phyloP scores from a whole-genome alignment of 495 filamentous ascomycete species.

The Rostrohypoxylon terebratum region DNA sequence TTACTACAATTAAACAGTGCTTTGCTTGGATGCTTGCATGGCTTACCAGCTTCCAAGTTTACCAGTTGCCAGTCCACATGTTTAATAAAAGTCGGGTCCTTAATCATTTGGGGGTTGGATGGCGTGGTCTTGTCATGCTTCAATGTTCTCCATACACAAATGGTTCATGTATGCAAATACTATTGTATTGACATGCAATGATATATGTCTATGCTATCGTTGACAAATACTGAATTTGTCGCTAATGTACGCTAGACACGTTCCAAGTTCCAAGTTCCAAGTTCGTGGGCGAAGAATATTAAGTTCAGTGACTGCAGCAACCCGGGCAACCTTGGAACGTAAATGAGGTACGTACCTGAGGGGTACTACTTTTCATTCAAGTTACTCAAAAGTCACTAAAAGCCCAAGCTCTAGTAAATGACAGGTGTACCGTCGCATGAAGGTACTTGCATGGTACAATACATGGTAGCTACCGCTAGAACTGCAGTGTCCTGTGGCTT shows the following conservation, averaged over 20 bases:
- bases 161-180: background rate
- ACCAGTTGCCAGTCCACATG: conserved; percentile 2
- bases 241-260: conserved; percentile 22
- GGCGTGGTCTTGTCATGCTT: conserved; percentile 1
- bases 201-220: background rate
- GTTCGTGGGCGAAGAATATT: conserved; percentile 26
- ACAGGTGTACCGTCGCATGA: background rate
- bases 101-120: conserved; percentile 1
- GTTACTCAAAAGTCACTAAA: conserved; percentile 13
- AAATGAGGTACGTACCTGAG: conserved; percentile 6
- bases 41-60: no score
- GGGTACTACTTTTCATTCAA: background rate
- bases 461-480: conserved; percentile 4
- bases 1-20: background rate
- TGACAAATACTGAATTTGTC: conserved; percentile 6
- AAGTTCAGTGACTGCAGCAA: background rate
- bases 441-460: conserved; percentile 1
- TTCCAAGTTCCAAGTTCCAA: background rate
- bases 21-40: background rate
- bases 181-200: background rate
- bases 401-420: background rate
- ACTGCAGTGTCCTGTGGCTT: conserved; percentile 40
- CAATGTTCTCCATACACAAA: background rate
- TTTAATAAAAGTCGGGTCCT: conserved; percentile 8
- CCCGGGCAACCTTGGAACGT: background rate